Base-by-base conservation (phyloP, 306 rosid species). In the Fragaria nilgerrensis region DNA sequence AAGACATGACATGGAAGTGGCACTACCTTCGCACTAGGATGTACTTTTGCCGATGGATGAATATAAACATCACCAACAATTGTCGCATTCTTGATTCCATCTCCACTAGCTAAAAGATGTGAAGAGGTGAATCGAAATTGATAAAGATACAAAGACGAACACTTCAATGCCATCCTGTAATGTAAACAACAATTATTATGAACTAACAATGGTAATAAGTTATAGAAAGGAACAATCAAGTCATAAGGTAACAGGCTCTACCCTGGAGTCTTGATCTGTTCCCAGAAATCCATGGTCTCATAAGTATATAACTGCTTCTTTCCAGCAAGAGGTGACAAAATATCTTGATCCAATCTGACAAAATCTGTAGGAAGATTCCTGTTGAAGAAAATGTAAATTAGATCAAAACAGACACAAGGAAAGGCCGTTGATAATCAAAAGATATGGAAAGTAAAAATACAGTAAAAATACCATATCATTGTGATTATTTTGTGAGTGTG, bases 211-310 rank as follows among this genome's bases (percentile, higher is more conserved):
- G 75, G 77, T 56, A 81, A 61, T 27, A 69, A 72, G 41, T 72
- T 34, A 70, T 29, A 2, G 74, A 27, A 79, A 61, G 55, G 17
- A 80, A 68, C 6, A 53, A 52, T 34, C 12, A 66, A 69, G 62
- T 71, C 45, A 27, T 16, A 19, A 78, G 13, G 64, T 4, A 41
- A 67, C 23, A 37, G 34, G 20, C 75, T 66, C 80, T 82, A 92
- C 99, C 97, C 99, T 47, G 99, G 99, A 79, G 99, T 92, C 82
- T 95, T 95, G 70, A 95, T 95, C 80, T 95, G 99, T 89, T 95
- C 99, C 97, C 99, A 95, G 77, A 95, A 95, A 64, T 95, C 97
- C 88, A 32, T 80, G 79, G 92, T 89, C 87, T 95, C 97, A 77
- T 88, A 88, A 55, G 96, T 91, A 78, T 90, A 95, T 43, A 95